phyloP scores from a whole-genome alignment of 495 filamentous ascomycete species.

The Xylaria palmicola region DNA sequence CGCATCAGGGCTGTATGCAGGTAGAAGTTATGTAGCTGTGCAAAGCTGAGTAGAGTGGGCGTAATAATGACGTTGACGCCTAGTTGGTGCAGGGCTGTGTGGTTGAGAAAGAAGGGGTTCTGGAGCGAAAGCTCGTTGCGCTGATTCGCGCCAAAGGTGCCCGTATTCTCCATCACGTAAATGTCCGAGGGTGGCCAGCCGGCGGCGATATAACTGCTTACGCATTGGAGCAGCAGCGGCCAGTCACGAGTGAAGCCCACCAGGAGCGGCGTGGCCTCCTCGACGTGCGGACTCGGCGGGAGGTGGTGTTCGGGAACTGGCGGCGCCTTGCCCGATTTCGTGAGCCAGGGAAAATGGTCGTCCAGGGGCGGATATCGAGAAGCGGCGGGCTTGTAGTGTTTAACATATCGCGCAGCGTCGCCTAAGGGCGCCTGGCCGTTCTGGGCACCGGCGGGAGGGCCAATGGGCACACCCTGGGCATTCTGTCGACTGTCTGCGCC shows the following conservation, averaged over 20 bases:
- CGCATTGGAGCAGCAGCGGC: conserved; percentile 56
- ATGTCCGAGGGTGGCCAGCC: conserved; percentile 62
- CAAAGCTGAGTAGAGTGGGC: conserved; percentile 59
- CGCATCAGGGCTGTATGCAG: conserved; percentile 44
- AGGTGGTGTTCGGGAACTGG: conserved; percentile 36
- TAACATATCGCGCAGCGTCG: conserved; percentile 15
- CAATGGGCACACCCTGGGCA: background rate
- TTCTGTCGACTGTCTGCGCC: conserved; percentile 4
- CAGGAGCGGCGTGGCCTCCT: conserved; percentile 51
- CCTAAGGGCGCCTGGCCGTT: conserved; percentile 22
- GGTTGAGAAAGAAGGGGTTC: conserved; percentile 63
- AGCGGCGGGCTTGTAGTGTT: conserved; percentile 30
- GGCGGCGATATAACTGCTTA: conserved; percentile 57
- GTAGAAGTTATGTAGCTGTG: conserved; percentile 64
- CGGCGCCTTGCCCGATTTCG: conserved; percentile 17
- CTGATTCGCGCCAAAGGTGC: conserved; percentile 55
- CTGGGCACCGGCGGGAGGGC: conserved; percentile 20
- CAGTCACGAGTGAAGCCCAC: conserved; percentile 62
- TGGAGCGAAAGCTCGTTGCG: conserved; percentile 49
- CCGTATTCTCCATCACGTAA: conserved; percentile 62
- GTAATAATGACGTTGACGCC: conserved; percentile 57
- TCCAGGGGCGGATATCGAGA: conserved; percentile 19
- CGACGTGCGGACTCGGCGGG: conserved; percentile 37
- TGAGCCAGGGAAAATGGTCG: conserved; percentile 32
- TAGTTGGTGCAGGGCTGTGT: conserved; percentile 50